Conservation (phyloP, 345 rosid genomes). For the Durio zibethinus region DNA sequence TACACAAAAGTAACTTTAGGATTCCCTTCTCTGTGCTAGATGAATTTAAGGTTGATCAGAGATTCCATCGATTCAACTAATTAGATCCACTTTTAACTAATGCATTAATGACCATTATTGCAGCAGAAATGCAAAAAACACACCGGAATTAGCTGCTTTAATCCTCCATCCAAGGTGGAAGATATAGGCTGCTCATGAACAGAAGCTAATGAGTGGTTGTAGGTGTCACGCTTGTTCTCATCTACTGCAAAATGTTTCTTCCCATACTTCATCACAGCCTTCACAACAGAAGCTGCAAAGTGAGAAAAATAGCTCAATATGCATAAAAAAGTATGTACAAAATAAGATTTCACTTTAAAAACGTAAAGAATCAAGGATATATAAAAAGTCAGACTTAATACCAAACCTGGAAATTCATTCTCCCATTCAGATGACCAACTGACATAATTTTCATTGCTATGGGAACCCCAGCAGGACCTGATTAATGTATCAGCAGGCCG, state of each 20-base stretch:
- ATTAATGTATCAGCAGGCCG: constrained; percentile 54
- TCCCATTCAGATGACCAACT: constrained; percentile 72
- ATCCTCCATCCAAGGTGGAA: constrained; percentile 53
- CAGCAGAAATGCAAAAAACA: constrained; percentile 6
- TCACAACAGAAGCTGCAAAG: constrained; percentile 82
- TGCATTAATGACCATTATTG: background rate
- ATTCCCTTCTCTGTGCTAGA: background rate
- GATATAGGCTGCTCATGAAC: constrained; percentile 40
- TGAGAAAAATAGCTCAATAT: constrained; percentile 19
- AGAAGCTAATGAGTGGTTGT: constrained; percentile 42
- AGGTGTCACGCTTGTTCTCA: constrained; percentile 76
- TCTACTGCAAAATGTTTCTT: constrained; percentile 70
- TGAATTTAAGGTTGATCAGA: background rate
- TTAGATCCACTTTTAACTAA: background rate
- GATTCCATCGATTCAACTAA: background rate
- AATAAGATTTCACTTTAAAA: background rate
- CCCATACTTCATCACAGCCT: constrained; percentile 76
- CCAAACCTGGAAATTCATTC: constrained; percentile 85
- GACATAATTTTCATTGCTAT: constrained; percentile 48
- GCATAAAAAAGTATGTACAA: background rate
- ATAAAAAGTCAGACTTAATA: constrained; percentile 1
- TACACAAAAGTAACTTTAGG: background rate
- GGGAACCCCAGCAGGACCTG: constrained; percentile 45
- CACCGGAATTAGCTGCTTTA: constrained; percentile 77
- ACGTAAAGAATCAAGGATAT: background rate